phyloP scores from a whole-genome alignment of 371 early-diverging fungal genomes.

The Hamiltosporidium tvaerminnensis region DNA sequence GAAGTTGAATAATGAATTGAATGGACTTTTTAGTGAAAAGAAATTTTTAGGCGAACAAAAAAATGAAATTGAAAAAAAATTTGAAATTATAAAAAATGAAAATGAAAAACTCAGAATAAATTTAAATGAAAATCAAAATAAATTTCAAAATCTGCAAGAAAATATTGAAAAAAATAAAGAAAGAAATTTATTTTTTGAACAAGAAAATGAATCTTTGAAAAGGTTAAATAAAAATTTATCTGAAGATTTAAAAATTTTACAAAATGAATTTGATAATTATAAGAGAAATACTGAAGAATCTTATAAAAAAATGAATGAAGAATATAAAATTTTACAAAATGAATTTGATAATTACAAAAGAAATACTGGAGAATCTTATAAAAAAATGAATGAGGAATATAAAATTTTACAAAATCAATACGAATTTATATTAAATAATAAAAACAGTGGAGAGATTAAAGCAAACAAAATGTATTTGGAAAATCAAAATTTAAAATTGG shows the following conservation, averaged over 20 bases:
- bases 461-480: background rate
- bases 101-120: background rate
- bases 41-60: too few species aligned
- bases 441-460: background rate
- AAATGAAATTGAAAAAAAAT: too few species aligned
- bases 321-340: conserved; percentile 5
- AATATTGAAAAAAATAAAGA: background rate
- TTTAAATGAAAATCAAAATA: too few species aligned
- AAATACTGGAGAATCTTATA: background rate
- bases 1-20: too few species aligned
- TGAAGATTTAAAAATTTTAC: background rate
- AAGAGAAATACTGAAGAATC: conserved; percentile 23
- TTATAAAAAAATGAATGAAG: conserved; percentile 15
- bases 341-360: conserved; percentile 11
- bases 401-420: too few species aligned
- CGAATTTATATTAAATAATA: too few species aligned
- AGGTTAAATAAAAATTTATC: background rate
- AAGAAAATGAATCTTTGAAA: background rate
- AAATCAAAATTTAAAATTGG: too few species aligned
- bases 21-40: too few species aligned
- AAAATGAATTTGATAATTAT: conserved; percentile 26
- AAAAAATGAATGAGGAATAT: background rate
- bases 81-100: too few species aligned
- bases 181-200: too few species aligned
- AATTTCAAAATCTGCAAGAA: background rate